Percentiles rank a stretch among this genome's conserved stretches.
Evolutionary conservation across 1,284 basidiomycete genomes (phyloP).

Genomic region (Rhodotorula sp.): DNA sequence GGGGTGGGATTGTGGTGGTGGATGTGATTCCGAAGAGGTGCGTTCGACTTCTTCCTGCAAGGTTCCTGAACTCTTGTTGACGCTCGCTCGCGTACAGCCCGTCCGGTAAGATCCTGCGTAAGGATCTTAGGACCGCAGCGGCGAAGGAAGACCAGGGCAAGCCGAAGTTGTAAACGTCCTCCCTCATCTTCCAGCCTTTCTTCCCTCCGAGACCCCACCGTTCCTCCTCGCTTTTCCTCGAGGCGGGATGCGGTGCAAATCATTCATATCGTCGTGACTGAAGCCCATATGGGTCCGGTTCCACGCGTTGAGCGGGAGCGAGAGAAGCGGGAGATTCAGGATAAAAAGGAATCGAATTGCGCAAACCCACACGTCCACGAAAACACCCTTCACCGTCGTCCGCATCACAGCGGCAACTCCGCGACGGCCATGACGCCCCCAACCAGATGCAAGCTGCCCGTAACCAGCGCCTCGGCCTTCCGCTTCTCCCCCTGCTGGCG

Average conservation of each 20-base stretch:
- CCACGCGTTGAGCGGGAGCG: too few relatives aligned
- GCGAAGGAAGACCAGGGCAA: conserved; percentile 45
- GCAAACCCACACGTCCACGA: not conserved
- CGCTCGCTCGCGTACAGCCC: not conserved
- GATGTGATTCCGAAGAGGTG: conserved; percentile 53
- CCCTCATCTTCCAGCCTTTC: too few relatives aligned
- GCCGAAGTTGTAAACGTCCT: conserved; percentile 9
- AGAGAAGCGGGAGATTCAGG: too few relatives aligned
- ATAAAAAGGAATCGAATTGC: not conserved
- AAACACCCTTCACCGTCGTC: too few relatives aligned
- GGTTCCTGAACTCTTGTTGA: not conserved
- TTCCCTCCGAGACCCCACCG: too few relatives aligned
- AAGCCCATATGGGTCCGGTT: too few relatives aligned
- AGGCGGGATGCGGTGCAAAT: too few relatives aligned
- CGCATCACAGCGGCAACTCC: conserved; percentile 53
- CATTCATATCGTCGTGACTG: too few relatives aligned
- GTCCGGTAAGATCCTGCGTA: conserved; percentile 51
- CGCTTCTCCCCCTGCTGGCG: conserved; percentile 62
- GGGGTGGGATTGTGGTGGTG: conserved; percentile 53
- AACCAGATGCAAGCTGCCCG: conserved; percentile 90
- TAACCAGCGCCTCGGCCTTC: conserved; percentile 68
- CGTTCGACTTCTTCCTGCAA: conserved; percentile 7
- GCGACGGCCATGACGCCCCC: conserved; percentile 92
- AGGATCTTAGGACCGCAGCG: conserved; percentile 47
- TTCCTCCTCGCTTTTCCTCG: too few relatives aligned